These are phyloP conservation scores for Macrophomina pseudophaseolina DNA, from an alignment of 2,329 filamentous ascomycete genomes.

Conservation along the genomic window DNA sequence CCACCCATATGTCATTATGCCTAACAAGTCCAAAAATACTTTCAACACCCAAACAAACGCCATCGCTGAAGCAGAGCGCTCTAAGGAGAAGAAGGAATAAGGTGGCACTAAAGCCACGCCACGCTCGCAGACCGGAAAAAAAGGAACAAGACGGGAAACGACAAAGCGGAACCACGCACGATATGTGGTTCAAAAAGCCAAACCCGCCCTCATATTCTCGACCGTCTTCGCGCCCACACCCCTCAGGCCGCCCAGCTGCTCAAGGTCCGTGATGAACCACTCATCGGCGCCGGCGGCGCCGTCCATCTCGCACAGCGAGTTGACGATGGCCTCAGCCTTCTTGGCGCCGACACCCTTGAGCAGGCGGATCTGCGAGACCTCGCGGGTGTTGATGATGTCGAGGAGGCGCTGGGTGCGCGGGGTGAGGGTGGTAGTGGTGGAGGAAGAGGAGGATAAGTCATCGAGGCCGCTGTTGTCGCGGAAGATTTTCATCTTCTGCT, in stretches of 20 bases:
- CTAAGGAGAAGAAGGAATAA: not conserved
- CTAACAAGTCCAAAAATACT: not conserved
- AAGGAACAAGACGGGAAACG: not conserved
- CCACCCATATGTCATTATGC: constrained; percentile 4
- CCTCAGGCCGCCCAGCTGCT: constrained; percentile 52
- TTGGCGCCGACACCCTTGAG: constrained; percentile 75
- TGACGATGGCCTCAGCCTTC: constrained; percentile 64
- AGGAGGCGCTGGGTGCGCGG: constrained; percentile 68
- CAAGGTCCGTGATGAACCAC: constrained; percentile 44
- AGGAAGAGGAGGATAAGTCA: not conserved
- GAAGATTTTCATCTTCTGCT: constrained; percentile 43
- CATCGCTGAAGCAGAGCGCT: not conserved
- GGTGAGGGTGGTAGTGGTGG: not conserved
- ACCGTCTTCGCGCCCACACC: constrained; percentile 58
- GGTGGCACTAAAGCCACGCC: not conserved
- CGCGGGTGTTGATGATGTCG: constrained; percentile 74
- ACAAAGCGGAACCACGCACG: not conserved
- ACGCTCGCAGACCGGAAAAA: not conserved
- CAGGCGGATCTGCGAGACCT: constrained; percentile 67
- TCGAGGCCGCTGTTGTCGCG: constrained; percentile 35
- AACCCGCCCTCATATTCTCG: constrained; percentile 55
- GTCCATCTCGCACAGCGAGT: constrained; percentile 54
- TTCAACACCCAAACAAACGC: not conserved
- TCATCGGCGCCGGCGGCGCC: constrained; percentile 37
- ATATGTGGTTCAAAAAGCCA: constrained; percentile 27